Base-by-base conservation (phyloP, 495 filamentous ascomycete species). In the Tirmania nivea region DNA sequence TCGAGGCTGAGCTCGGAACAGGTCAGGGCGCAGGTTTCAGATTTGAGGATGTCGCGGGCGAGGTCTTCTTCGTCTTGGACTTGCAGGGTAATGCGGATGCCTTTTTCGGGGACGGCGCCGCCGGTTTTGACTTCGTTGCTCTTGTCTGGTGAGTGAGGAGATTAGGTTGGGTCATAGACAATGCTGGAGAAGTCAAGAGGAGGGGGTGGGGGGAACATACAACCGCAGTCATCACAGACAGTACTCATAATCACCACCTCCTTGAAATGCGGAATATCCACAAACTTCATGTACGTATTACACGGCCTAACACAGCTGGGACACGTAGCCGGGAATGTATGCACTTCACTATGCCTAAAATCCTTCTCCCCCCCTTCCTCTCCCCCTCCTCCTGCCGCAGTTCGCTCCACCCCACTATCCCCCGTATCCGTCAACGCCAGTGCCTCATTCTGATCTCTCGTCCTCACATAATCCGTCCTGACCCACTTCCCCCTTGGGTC, bases 71-170 rank as follows among this genome's bases (percentile, higher is more conserved):
- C 62, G 35, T 70, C 78, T 59, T 81, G 73, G 20, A 96, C 84
- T 42, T 70, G 68, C 45, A 99, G 72, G 1, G 75, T 86, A 53
- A 94, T 90, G 50, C 77, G 81, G 65, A 80, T 80, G 48, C 90
- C 90, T 65, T 83, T 83, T 50, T 81, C 81, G 8, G 92, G 90
- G 19, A 99, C 77, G 59, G 78, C 86, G 54, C 90, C 92, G 57
- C 92, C 92, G 1, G 92, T 94, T 71, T 95, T 95, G 52, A 96
- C 83, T 64, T 99, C 90, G 67, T 87, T 93, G 57, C 78, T 86
- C 52, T 84, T 80, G 68, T 95, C 60, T 62, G 6, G 2, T 12
- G 5, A 21, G 11, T 31, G 39, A 8, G 39, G 39, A 5, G 1
- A 8, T 14, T 14, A 45, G 39, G 39, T 4, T 14, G 39, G 39